A percentile compares a stretch with the other conserved stretches of the same genome.
phyloP scores from a whole-genome alignment of 805 yeast species.

The Saccharomycopsis oosterbeekiorum region DNA sequence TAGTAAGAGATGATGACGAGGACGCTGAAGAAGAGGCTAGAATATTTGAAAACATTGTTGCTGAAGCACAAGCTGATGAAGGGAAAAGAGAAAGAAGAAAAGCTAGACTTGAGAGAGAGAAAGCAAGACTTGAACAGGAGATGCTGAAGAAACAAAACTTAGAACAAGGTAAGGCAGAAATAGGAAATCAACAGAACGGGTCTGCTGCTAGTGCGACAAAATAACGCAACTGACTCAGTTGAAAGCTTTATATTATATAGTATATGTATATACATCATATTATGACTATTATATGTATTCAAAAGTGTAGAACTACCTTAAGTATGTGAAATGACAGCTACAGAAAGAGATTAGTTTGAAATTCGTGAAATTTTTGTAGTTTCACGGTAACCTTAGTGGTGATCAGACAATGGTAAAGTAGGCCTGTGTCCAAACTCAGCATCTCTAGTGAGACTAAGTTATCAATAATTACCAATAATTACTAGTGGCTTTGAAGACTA shows the following conservation, averaged over 20 bases:
- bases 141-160: not conserved
- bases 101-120: conserved; percentile 13
- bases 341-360: no score
- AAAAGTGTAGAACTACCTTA: no score
- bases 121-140: conserved; percentile 1
- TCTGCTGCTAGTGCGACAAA: not conserved
- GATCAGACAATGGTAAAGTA: no score
- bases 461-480: no score
- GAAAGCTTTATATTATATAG: no score
- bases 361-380: no score
- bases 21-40: conserved; percentile 55
- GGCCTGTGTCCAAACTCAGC: no score
- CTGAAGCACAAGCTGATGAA: conserved; percentile 40
- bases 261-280: no score
- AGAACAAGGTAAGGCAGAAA: not conserved
- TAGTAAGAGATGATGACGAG: conserved; percentile 55
- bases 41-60: conserved; percentile 62
- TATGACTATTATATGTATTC: not conserved
- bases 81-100: conserved; percentile 17
- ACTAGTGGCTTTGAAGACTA: no score
- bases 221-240: not conserved
- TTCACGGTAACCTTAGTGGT: no score
- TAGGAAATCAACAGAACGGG: not conserved
- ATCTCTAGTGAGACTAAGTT: no score
- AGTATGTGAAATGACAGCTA: no score